phyloP scores from a whole-genome alignment of 306 rosid genomes.

The Vigna nakashimae region DNA sequence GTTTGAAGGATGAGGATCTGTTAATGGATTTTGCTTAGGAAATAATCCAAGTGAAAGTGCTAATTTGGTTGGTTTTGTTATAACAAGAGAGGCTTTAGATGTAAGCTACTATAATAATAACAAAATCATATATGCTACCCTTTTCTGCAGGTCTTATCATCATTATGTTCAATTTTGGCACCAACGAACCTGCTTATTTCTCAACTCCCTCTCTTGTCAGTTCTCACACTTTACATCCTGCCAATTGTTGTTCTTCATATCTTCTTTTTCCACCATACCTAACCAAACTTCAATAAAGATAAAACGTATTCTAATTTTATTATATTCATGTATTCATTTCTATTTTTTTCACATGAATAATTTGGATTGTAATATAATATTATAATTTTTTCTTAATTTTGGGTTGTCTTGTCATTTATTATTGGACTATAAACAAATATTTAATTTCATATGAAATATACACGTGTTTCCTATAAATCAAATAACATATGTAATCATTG shows the following conservation, averaged over 20 bases:
- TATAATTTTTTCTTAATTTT: too few species aligned
- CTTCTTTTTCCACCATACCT: slow-evolving; percentile 34
- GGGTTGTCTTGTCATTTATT: too few species aligned
- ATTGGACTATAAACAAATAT: too few species aligned
- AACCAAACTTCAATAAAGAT: not conserved
- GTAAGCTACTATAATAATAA: slow-evolving; percentile 46
- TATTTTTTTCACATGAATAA: too few species aligned
- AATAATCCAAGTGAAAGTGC: slow-evolving; percentile 38
- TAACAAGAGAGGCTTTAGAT: slow-evolving; percentile 31
- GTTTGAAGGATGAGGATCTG: not conserved
- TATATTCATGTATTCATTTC: too few species aligned
- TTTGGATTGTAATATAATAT: too few species aligned
- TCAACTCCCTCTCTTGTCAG: slow-evolving; percentile 14
- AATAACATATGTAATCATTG: too few species aligned
- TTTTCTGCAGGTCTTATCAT: slow-evolving; percentile 45
- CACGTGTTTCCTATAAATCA: too few species aligned
- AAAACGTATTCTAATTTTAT: too few species aligned
- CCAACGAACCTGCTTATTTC: not conserved
- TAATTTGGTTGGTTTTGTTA: slow-evolving; percentile 39
- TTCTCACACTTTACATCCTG: slow-evolving; percentile 3
- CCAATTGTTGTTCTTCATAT: slow-evolving; percentile 33
- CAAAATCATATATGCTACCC: not conserved
- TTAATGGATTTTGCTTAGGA: slow-evolving; percentile 42
- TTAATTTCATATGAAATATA: too few species aligned
- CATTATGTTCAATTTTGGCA: slow-evolving; percentile 28